A percentile compares a stretch with the other conserved stretches of the same genome.
Evolutionary conservation across 1,284 basidiomycete genomes (phyloP).

Genomic region (Papiliotrema flavescens): DNA sequence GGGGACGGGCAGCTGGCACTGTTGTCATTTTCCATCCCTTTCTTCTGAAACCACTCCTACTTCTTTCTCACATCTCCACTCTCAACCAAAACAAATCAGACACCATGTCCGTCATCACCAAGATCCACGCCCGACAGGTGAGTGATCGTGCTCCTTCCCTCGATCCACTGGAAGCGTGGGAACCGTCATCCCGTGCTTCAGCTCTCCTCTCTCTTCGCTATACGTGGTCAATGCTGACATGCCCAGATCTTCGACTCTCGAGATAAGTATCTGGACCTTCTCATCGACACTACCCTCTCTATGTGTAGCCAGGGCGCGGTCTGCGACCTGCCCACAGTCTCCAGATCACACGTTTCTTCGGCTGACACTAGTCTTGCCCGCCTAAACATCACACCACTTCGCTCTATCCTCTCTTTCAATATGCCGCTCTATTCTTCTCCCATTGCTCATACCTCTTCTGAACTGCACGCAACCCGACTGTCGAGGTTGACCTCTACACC

Average conservation of each 20-base stretch:
- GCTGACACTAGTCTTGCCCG: constrained; percentile 2
- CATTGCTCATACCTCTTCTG: constrained; percentile 9
- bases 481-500: constrained; percentile 90
- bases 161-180: background rate
- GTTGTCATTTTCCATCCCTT: background rate
- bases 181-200: background rate
- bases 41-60: background rate
- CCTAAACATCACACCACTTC: no score
- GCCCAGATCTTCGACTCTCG: constrained; percentile 10
- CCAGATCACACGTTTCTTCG: background rate
- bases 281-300: background rate
- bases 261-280: constrained; percentile 4
- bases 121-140: constrained; percentile 3
- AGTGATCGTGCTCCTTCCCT: background rate
- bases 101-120: background rate
- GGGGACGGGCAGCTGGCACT: no score
- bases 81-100: background rate
- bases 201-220: no score
- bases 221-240: background rate
- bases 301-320: constrained; percentile 4
- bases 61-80: background rate
- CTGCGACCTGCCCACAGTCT: background rate
- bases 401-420: background rate
- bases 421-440: background rate
- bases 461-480: constrained; percentile 69